These are phyloP conservation scores for Colletotrichum sp. DNA, from an alignment of 2,329 filamentous ascomycete genomes.

Conservation along the genomic window DNA sequence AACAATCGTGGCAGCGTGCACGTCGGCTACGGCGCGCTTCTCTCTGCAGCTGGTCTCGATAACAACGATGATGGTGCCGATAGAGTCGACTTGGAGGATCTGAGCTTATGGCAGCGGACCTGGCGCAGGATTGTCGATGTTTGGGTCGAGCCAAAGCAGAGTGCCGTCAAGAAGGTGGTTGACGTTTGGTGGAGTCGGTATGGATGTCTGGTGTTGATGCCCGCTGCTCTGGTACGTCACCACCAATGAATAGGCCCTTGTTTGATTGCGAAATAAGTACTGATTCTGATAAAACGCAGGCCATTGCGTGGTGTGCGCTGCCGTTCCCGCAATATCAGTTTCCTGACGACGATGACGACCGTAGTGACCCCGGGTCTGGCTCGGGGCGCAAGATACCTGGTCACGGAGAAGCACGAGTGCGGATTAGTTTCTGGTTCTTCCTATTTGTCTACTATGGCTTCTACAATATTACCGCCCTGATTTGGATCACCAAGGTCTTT, in stretches of 20 bases:
- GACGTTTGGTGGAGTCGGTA: conserved; percentile 70
- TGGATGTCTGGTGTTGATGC: conserved; percentile 64
- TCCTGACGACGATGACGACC: conserved; percentile 42
- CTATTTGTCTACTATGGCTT: conserved; percentile 73
- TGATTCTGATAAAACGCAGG: conserved; percentile 39
- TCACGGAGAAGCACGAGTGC: conserved; percentile 67
- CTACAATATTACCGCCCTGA: conserved; percentile 70
- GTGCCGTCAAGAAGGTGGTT: conserved; percentile 62
- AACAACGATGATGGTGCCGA: conserved; percentile 33
- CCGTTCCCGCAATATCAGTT: conserved; percentile 69
- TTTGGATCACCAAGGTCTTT: conserved; percentile 76
- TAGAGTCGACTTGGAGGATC: conserved; percentile 33
- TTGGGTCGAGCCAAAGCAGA: conserved; percentile 66
- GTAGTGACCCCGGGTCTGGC: conserved; percentile 28
- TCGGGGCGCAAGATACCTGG: conserved; percentile 55
- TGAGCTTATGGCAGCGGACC: conserved; percentile 38
- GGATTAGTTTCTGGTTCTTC: conserved; percentile 76
- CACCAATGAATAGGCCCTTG: neutral
- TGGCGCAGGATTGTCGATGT: conserved; percentile 51
- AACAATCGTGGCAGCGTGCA: conserved; percentile 57
- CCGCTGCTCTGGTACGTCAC: conserved; percentile 60
- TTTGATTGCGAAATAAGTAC: conserved; percentile 17
- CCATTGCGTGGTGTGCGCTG: conserved; percentile 68
- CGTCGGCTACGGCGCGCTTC: conserved; percentile 60
- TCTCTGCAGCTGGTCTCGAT: conserved; percentile 45